phyloP scores from a whole-genome alignment of 805 yeast species.

The Isabelozyma pseudorhagii region DNA sequence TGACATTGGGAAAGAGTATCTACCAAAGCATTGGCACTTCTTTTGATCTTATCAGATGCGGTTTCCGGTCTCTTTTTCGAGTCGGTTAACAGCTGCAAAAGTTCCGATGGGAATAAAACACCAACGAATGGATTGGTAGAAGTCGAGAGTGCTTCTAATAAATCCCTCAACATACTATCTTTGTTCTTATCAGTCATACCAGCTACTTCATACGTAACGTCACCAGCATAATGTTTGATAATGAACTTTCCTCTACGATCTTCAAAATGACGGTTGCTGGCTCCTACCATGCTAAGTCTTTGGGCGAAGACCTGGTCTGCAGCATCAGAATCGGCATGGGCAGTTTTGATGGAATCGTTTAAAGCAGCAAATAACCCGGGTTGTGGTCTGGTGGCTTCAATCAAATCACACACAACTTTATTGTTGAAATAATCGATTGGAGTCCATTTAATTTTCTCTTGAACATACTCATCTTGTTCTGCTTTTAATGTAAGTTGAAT shows the following conservation, averaged over 20 bases:
- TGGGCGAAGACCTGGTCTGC: slow-evolving; percentile 96
- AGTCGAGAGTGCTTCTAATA: slow-evolving; percentile 73
- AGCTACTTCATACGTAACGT: slow-evolving; percentile 85
- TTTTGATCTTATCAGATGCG: slow-evolving; percentile 91
- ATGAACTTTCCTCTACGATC: slow-evolving; percentile 83
- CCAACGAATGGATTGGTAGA: slow-evolving; percentile 71
- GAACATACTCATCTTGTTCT: slow-evolving; percentile 95
- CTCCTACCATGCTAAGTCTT: slow-evolving; percentile 76
- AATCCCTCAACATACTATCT: slow-evolving; percentile 86
- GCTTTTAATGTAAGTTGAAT: slow-evolving; percentile 93
- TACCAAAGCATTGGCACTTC: slow-evolving; percentile 85
- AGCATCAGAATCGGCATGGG: slow-evolving; percentile 95
- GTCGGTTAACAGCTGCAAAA: slow-evolving; percentile 39
- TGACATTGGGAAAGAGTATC: slow-evolving; percentile 86
- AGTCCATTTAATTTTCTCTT: slow-evolving; percentile 95
- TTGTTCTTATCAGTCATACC: slow-evolving; percentile 97
- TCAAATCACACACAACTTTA: slow-evolving; percentile 93
- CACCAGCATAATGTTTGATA: slow-evolving; percentile 97
- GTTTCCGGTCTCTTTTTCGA: slow-evolving; percentile 86
- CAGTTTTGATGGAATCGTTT: slow-evolving; percentile 96
- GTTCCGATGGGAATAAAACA: slow-evolving; percentile 37
- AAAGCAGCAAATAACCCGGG: slow-evolving; percentile 96
- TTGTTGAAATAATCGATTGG: slow-evolving; percentile 96
- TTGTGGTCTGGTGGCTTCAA: slow-evolving; percentile 83
- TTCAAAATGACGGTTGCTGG: slow-evolving; percentile 83